These are phyloP conservation scores for Thalassiosira pacifica DNA, from an alignment of 352 stramenopile species.

Conservation along the genomic window DNA sequence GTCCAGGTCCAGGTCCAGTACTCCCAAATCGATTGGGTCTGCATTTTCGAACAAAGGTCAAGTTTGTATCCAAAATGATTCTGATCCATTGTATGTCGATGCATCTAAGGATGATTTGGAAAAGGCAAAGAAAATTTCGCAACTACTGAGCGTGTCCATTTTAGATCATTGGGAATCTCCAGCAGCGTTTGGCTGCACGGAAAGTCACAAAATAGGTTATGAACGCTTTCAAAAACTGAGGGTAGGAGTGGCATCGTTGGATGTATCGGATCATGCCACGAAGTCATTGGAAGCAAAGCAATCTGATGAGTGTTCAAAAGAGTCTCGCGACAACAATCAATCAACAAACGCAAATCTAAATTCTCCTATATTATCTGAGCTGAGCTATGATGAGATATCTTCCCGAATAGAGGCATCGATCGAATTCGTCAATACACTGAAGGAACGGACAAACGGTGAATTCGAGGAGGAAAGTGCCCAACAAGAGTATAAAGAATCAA, in stretches of 20 bases:
- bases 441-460: slow-evolving; percentile 11
- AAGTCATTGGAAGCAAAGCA: no score
- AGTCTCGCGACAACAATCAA: no score
- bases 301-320: no score
- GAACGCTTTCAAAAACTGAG: slow-evolving; percentile 35
- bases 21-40: neutral
- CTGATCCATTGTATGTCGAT: slow-evolving; percentile 40
- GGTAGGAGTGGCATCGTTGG: no score
- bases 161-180: slow-evolving; percentile 45
- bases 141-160: slow-evolving; percentile 36
- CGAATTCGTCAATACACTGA: slow-evolving; percentile 33
- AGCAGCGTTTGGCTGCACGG: neutral
- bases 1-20: no score
- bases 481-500: slow-evolving; percentile 43
- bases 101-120: slow-evolving; percentile 30
- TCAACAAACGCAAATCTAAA: neutral
- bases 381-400: slow-evolving; percentile 45
- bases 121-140: slow-evolving; percentile 25
- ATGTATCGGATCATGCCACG: no score
- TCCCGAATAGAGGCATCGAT: slow-evolving; percentile 39
- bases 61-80: no score
- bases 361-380: slow-evolving; percentile 16
- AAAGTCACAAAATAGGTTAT: neutral
- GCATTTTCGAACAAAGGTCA: no score
- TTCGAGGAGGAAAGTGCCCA: slow-evolving; percentile 19